Evolutionary conservation across 305 asterid species (phyloP).

Genomic region (Fraxinus floribunda): DNA sequence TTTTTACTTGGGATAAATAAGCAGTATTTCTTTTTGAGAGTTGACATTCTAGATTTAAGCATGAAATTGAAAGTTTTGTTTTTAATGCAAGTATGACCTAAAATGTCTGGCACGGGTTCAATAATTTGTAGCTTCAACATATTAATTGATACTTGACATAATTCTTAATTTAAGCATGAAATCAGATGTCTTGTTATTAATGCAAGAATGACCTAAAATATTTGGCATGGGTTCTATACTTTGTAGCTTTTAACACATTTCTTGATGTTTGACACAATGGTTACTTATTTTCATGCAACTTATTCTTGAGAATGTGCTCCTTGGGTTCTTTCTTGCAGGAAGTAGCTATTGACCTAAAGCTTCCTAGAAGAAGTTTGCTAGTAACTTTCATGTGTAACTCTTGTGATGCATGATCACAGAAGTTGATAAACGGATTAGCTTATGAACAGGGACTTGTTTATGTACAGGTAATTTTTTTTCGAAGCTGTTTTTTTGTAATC

Average conservation of each 20-base stretch:
- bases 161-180: background rate
- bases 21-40: background rate
- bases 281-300: background rate
- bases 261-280: constrained; percentile 8
- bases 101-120: background rate
- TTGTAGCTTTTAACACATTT: background rate
- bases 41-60: background rate
- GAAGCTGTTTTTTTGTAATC: background rate
- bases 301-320: constrained; percentile 18
- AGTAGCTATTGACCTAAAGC: constrained; percentile 61
- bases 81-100: background rate
- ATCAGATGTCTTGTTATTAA: background rate
- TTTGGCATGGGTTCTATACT: background rate
- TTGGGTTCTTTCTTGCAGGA: constrained; percentile 49
- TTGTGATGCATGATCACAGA: constrained; percentile 65
- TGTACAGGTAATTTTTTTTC: constrained; percentile 59
- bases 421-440: constrained; percentile 75
- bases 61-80: background rate
- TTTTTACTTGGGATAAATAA: background rate
- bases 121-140: constrained; percentile 2
- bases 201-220: background rate
- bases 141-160: constrained; percentile 1
- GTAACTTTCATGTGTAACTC: constrained; percentile 76
- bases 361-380: constrained; percentile 81
- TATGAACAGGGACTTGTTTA: constrained; percentile 88